Conservation (phyloP, 2,329 filamentous ascomycete species). For the Hypoxylon sp. region DNA sequence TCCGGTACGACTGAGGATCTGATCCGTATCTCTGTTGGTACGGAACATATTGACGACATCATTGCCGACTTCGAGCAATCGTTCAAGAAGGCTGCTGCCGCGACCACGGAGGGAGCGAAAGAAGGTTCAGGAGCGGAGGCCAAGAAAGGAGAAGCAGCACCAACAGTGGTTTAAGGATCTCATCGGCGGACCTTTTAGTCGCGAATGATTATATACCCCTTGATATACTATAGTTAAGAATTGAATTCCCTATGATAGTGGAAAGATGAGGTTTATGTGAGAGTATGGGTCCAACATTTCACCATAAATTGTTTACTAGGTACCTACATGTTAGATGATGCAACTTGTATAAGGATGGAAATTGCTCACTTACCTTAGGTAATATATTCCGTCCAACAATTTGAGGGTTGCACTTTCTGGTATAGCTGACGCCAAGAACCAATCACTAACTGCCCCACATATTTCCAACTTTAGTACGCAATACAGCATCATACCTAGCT, state of each 20-base stretch:
- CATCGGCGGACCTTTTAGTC: background rate
- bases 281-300: background rate
- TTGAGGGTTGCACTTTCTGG: background rate
- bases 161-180: conserved; percentile 53
- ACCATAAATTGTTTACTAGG: too few relatives aligned
- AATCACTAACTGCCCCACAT: conserved; percentile 19
- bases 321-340: background rate
- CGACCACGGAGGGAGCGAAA: conserved; percentile 55
- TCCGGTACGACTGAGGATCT: conserved; percentile 91
- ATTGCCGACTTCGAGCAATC: conserved; percentile 95
- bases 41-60: conserved; percentile 97
- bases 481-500: conserved; percentile 20
- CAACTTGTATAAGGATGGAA: background rate
- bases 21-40: conserved; percentile 95
- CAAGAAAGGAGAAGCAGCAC: conserved; percentile 57
- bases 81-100: conserved; percentile 72
- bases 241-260: background rate
- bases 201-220: conserved; percentile 32
- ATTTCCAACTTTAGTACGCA: conserved; percentile 12
- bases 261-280: background rate
- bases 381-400: conserved; percentile 1
- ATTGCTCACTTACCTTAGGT: too few relatives aligned
- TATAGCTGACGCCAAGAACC: conserved; percentile 25
- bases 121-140: conserved; percentile 42
- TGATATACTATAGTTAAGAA: conserved; percentile 19